Evolutionary conservation across 2,329 filamentous ascomycete species (phyloP).

Genomic region (Lasiodiplodia theobromae): DNA sequence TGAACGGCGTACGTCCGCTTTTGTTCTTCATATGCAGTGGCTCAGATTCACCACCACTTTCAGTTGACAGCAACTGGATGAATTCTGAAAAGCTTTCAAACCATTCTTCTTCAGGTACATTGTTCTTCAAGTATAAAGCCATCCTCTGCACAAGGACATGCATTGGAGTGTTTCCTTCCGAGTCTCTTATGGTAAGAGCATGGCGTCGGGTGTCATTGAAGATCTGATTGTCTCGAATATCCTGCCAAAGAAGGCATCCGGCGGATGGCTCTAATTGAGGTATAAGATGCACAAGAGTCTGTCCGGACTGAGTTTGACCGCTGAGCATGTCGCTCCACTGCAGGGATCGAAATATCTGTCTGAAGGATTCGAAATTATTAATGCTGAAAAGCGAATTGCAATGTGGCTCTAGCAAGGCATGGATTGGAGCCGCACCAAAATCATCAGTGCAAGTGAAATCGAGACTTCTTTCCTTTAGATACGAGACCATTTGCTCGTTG

Average conservation of each 20-base stretch:
- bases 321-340: no score
- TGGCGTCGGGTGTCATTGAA: no score
- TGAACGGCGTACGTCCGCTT: background rate
- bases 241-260: no score
- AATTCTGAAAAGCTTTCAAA: background rate
- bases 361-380: no score
- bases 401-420: background rate
- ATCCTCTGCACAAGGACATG: background rate
- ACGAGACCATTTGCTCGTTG: background rate
- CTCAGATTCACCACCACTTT: background rate
- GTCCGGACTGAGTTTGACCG: no score
- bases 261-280: rapidly evolving
- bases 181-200: no score
- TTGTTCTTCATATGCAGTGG: background rate
- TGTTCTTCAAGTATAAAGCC: background rate
- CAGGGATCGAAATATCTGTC: no score
- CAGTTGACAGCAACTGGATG: background rate
- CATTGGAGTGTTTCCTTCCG: no score
- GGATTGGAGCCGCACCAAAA: background rate
- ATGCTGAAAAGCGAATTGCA: background rate
- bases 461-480: background rate
- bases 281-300: no score
- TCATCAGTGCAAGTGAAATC: background rate
- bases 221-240: no score
- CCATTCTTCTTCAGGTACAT: no score